Base-by-base conservation (phyloP, 441 rosid genomes). In the Corymbia calophylla region DNA sequence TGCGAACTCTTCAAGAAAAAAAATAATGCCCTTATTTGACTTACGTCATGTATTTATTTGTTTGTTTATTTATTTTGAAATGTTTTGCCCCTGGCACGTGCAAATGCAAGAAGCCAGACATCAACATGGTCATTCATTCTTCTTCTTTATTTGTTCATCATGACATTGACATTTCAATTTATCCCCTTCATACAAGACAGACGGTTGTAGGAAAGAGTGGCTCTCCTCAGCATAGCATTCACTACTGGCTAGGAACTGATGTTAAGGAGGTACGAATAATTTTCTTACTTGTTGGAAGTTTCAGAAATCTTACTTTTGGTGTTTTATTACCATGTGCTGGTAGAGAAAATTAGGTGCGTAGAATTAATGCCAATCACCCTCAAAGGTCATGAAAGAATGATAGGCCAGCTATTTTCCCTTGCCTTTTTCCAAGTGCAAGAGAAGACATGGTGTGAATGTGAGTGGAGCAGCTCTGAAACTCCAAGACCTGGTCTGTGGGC, bases 201-300 rank as follows among this genome's bases (percentile, higher is more conserved):
- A 96, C 98, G 54, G 87, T 91, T 92, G 68, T 93, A 91, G 92
- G 90, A 29, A 96, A 94, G 94, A 91, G 89, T 32, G 95, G 96
- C 39, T 88, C 94, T 90, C 93, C 94, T 55, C 95, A 91, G 89
- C 94, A 95, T 88, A 97, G 95, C 77, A 94, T 97, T 88, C 99
- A 97, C 92, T 97, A 96, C 87, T 97, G 99, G 99, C 88, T 95
- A 21, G 99, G 99, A 91, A 94, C 91, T 87, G 94, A 95, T 87
- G 95, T 97, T 68, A 94, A 91, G 60, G 89, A 96, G 98, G 98
- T 96, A 58, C 9, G 44, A 23, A 44, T 44, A 44, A 77, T 25
- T 14, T 77, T 23, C 51, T 77, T 21, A 77, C 49, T 21, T 66
- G 81, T 77, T 2, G 29, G 3, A 44, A 77, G 84, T 44, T 21